Evolutionary conservation across 192 early-diverging fungal genomes (phyloP), one percentile per base, ranked within the genome.

Genomic region (Podila clonocystis): DNA sequence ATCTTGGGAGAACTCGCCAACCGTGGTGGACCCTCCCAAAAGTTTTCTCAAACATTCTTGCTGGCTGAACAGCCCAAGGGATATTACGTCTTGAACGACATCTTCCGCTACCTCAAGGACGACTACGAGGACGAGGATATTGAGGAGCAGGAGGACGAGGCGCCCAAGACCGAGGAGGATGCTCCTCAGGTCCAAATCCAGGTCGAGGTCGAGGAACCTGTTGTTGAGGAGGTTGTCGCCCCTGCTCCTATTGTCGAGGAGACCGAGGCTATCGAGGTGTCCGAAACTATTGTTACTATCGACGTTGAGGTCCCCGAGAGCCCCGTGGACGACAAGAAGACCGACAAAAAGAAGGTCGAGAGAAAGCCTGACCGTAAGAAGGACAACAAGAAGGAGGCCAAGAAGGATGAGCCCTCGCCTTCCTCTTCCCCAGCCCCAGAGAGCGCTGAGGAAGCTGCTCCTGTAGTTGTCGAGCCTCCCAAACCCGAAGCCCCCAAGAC

Each of bases 71-170:
- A 96, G 80, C 92, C 92, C 22, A 88, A 87, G 58, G 95, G 95
- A n/a, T 98, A 95, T 85, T 97, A 94, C 75, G 95, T 98, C 29
- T 84, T 93, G 84, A 96, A 96, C 74, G 95, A 97, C 79, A 96
- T 98, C 67, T 93, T 98, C 88, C 93, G 97, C 67, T 97, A 93
- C 86, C 84, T 98, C 77, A 94, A 94, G 78, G 96, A 98, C n/a
- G 96, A 97, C 67, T 82, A 82, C 62, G 91, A 91, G 38, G 91
- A 89, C 19, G 33, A 28, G 38, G 30, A 61, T 41, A 62, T 62
- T 58, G 82, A 91, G 41, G 87, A 85, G 48, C 75, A 75, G 22
- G 15, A 70, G 8, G 69, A 65, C 20, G 59, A 61, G 30, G 52
- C 20, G n/a, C 74, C 83, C 26, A 38, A 49, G 73, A 49, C 58